Conservation (phyloP, 1,139 yeast species). For the Debaryomycetaceae sp. region DNA sequence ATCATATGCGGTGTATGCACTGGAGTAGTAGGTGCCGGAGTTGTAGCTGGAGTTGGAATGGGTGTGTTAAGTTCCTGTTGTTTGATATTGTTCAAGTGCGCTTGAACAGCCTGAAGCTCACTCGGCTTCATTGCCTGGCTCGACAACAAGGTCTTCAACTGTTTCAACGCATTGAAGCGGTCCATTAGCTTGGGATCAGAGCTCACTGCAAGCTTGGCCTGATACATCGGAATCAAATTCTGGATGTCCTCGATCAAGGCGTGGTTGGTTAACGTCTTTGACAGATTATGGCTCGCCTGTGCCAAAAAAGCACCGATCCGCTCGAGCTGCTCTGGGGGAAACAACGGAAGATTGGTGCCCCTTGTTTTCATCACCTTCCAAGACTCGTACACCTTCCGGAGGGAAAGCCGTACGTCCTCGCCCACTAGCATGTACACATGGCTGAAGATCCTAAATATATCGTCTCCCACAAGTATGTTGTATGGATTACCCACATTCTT, state of each 20-base stretch:
- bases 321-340: conserved; percentile 67
- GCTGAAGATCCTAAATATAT: conserved; percentile 65
- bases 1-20: conserved; percentile 13
- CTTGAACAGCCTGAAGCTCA: conserved; percentile 42
- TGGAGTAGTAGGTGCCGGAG: conserved; percentile 15
- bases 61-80: conserved; percentile 28
- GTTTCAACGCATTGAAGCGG: conserved; percentile 41
- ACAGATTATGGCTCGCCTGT: conserved; percentile 28
- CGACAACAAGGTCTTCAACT: conserved; percentile 37
- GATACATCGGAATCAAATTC: conserved; percentile 37
- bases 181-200: conserved; percentile 35
- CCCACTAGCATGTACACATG: conserved; percentile 75
- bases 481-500: conserved; percentile 90
- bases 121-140: conserved; percentile 36
- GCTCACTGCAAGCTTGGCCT: conserved; percentile 24
- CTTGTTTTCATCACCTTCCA: conserved; percentile 67
- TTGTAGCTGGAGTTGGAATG: conserved; percentile 10
- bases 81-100: conserved; percentile 31
- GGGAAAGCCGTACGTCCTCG: conserved; percentile 68
- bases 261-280: conserved; percentile 19
- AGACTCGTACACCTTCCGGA: conserved; percentile 76
- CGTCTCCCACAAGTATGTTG: conserved; percentile 66
- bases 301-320: conserved; percentile 72
- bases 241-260: conserved; percentile 44
- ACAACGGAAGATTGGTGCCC: conserved; percentile 64